A percentile compares a stretch with the other conserved stretches of the same genome.
Conservation (phyloP, 306 rosid species). For the Luffa acutangula region DNA sequence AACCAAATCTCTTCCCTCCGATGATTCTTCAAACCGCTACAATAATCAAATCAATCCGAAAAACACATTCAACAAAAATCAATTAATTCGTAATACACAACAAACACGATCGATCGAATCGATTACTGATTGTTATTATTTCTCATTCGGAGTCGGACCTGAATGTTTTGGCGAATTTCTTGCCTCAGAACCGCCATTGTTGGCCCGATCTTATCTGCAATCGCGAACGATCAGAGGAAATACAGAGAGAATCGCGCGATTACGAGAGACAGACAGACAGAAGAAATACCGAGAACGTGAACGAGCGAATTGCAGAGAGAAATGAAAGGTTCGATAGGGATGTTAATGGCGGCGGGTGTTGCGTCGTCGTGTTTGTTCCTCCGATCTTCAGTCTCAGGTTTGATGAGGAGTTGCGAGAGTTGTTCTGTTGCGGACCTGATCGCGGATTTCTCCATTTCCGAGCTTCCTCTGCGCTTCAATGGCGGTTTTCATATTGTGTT, state of each 20-base stretch:
- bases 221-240: neutral
- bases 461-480: constrained; percentile 20
- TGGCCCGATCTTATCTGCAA: constrained; percentile 77
- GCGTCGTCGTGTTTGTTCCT: constrained; percentile 7
- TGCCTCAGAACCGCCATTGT: constrained; percentile 71
- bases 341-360: neutral
- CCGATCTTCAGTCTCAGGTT: constrained; percentile 20
- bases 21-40: constrained; percentile 27
- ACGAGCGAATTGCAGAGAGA: constrained; percentile 44
- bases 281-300: constrained; percentile 49
- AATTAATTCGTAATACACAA: no score
- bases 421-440: constrained; percentile 53
- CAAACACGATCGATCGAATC: no score
- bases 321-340: constrained; percentile 50
- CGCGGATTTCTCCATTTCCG: constrained; percentile 51
- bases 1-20: constrained; percentile 39
- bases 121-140: no score
- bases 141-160: constrained; percentile 17
- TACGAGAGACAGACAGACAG: neutral
- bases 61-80: neutral
- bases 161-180: constrained; percentile 56
- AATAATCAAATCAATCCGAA: neutral
- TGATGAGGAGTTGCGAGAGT: constrained; percentile 25
- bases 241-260: neutral
- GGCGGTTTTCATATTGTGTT: neutral